Evolutionary conservation across 352 stramenopile genomes (phyloP).

Genomic region (Aphanomyces invadans): DNA sequence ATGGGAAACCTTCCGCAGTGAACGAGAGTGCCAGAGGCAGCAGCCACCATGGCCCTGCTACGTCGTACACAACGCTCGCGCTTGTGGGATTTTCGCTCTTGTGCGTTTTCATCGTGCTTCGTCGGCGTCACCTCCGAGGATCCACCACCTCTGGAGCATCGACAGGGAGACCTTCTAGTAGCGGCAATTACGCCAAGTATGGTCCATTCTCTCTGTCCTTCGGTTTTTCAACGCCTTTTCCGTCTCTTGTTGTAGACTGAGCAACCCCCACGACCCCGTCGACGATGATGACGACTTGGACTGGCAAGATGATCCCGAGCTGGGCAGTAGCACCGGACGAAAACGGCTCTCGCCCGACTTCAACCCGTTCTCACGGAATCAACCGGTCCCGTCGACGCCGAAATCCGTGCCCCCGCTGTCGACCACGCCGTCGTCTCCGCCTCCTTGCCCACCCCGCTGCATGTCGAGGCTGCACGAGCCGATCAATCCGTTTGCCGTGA

Average conservation of each 20-base stretch:
- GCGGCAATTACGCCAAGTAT: conserved; percentile 16
- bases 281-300: conserved; percentile 21
- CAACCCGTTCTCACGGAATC: conserved; percentile 12
- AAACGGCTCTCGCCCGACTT: conserved; percentile 9
- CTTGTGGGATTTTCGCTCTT: conserved; percentile 11
- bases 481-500: conserved; percentile 20
- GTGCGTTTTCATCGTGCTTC: conserved; percentile 9
- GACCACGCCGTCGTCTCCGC: neutral
- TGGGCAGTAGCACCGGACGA: neutral
- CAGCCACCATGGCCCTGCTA: neutral
- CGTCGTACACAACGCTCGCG: neutral
- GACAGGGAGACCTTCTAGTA: neutral
- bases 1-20: neutral
- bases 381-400: neutral
- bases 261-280: conserved; percentile 15
- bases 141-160: neutral
- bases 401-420: neutral
- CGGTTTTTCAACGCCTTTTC: neutral
- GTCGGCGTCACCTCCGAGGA: neutral
- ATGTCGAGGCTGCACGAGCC: neutral
- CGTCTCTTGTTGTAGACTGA: conserved; percentile 3
- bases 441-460: neutral
- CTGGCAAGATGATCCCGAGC: conserved; percentile 12
- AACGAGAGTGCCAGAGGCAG: neutral
- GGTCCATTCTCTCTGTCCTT: neutral